These are phyloP conservation scores for Populus tomentosa DNA, from an alignment of 441 rosid species.

Conservation along the genomic window DNA sequence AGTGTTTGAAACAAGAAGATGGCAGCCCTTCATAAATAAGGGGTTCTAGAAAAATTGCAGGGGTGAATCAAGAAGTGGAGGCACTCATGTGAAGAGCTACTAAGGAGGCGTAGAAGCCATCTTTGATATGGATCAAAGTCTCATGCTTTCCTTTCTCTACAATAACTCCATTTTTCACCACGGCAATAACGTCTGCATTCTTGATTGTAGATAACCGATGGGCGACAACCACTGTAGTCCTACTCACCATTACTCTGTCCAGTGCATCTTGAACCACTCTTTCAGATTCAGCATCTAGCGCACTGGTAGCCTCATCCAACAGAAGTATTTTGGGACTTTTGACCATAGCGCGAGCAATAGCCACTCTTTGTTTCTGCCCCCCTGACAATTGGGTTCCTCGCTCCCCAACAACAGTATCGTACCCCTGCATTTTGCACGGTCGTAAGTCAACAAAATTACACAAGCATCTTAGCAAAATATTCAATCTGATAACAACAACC, in stretches of 20 bases:
- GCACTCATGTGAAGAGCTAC: constrained; percentile 45
- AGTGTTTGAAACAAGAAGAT: too few relatives aligned
- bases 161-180: constrained; percentile 57
- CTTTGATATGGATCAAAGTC: constrained; percentile 34
- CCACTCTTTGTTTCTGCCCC: constrained; percentile 76
- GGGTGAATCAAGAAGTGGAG: constrained; percentile 15
- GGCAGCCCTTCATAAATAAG: too few relatives aligned
- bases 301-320: constrained; percentile 70
- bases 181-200: constrained; percentile 56
- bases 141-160: constrained; percentile 72
- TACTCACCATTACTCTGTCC: constrained; percentile 48
- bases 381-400: constrained; percentile 72
- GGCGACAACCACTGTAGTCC: constrained; percentile 66
- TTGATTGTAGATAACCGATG: constrained; percentile 58
- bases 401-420: constrained; percentile 62
- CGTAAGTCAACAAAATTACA: constrained; percentile 23
- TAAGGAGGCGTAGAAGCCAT: constrained; percentile 62
- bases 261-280: constrained; percentile 64
- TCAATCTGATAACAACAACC: too few relatives aligned
- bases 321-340: constrained; percentile 56
- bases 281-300: constrained; percentile 68
- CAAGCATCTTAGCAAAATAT: neutral
- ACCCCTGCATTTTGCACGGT: constrained; percentile 47
- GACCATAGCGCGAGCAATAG: constrained; percentile 65
- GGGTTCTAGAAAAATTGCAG: neutral